These are phyloP conservation scores for Arabidopsis thaliana DNA, from an alignment of 345 rosid species.

Conservation along the genomic window DNA sequence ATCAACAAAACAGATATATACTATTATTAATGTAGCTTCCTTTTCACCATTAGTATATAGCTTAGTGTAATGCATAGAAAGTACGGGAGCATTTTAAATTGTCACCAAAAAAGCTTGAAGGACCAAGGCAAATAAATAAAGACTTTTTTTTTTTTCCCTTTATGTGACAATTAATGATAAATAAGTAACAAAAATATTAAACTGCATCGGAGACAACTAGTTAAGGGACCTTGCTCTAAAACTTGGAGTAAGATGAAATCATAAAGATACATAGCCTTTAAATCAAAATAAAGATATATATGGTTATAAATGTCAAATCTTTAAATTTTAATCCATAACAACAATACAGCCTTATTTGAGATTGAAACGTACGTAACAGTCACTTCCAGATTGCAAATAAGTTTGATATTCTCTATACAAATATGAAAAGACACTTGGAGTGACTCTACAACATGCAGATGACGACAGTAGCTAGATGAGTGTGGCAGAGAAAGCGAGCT, in stretches of 20 bases:
- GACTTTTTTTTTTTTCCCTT: neutral
- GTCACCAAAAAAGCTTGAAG: neutral
- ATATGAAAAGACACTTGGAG: constrained; percentile 21
- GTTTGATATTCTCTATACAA: constrained; percentile 2
- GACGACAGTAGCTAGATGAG: constrained; percentile 1
- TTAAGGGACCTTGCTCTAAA: neutral
- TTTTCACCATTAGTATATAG: neutral
- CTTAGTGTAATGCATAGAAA: neutral
- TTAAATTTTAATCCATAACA: neutral
- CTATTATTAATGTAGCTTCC: neutral
- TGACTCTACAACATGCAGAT: constrained; percentile 23
- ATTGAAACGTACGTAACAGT: neutral
- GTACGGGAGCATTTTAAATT: neutral
- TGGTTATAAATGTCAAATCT: neutral
- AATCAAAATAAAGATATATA: neutral
- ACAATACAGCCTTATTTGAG: neutral
- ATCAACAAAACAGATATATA: neutral
- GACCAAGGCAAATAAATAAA: neutral
- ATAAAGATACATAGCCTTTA: neutral
- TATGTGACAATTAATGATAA: neutral
- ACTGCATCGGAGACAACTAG: neutral
- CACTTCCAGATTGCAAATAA: constrained; percentile 8
- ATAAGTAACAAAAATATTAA: constrained; percentile 5
- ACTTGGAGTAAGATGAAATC: neutral
- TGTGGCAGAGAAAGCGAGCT: constrained; percentile 33